Conservation (phyloP, 1,284 basidiomycete genomes). For the Porodaedalea pini region DNA sequence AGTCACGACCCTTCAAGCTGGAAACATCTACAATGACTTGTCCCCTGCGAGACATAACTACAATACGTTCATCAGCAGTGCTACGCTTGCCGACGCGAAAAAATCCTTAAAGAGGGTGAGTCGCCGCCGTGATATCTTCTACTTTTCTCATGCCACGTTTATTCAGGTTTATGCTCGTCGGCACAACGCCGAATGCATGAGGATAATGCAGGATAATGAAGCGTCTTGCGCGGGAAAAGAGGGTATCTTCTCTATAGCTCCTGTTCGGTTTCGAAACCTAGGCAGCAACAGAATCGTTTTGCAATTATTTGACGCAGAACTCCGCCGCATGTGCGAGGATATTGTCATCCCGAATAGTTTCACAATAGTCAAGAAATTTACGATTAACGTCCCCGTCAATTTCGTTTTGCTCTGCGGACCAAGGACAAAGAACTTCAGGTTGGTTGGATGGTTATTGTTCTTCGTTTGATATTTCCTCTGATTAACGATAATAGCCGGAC, state of each 20-base stretch:
- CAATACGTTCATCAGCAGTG: neutral
- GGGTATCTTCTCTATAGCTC: neutral
- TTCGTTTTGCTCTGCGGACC: neutral
- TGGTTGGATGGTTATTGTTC: neutral
- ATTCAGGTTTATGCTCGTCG: neutral
- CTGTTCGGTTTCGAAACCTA: neutral
- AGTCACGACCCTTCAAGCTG: neutral
- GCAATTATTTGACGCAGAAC: neutral
- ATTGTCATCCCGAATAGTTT: neutral
- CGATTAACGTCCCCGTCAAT: neutral
- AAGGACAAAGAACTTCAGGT: neutral
- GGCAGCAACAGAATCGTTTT: neutral
- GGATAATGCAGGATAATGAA: neutral
- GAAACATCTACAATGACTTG: neutral
- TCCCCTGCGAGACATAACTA: neutral
- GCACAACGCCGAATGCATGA: neutral
- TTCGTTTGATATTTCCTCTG: neutral
- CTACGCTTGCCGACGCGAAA: neutral
- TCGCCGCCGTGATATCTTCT: neutral
- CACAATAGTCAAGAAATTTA: neutral
- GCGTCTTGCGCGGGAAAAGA: neutral
- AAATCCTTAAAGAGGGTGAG: neutral
- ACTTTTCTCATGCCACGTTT: neutral
- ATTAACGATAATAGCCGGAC: neutral
- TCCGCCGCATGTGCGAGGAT: neutral